These are phyloP conservation scores for Potentilla sterilis DNA, from an alignment of 306 rosid species.

Conservation along the genomic window DNA sequence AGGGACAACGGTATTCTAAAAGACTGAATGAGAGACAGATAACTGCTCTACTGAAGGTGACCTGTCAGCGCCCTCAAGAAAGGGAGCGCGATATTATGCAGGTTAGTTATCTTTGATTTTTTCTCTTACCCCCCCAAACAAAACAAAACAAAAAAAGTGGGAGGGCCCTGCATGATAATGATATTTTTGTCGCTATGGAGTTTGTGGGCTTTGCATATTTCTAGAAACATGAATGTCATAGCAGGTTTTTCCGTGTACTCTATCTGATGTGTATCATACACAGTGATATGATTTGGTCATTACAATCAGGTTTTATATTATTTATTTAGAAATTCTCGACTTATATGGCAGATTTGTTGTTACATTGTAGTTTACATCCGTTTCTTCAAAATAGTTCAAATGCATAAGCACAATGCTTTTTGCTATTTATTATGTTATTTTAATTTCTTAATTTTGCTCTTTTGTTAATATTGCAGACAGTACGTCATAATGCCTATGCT, in stretches of 20 bases:
- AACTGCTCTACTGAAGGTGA: constrained; percentile 80
- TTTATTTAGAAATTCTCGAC: too few relatives aligned
- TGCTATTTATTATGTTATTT: neutral
- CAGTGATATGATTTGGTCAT: neutral
- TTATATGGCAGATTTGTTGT: neutral
- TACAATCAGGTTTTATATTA: neutral
- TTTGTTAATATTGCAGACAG: constrained; percentile 48
- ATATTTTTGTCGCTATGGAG: neutral
- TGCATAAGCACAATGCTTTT: too few relatives aligned
- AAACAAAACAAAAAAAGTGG: too few relatives aligned
- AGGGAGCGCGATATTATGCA: constrained; percentile 80
- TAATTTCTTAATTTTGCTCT: neutral
- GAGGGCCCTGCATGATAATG: neutral
- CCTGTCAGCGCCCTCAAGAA: constrained; percentile 90
- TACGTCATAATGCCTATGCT: constrained; percentile 77
- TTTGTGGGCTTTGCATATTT: neutral
- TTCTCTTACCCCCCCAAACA: too few relatives aligned
- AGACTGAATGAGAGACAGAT: constrained; percentile 84
- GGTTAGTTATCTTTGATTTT: constrained; percentile 37
- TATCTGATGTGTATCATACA: neutral
- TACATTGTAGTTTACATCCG: neutral
- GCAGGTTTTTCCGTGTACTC: neutral
- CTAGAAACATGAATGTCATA: neutral
- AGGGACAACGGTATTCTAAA: constrained; percentile 91
- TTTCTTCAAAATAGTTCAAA: neutral